Base-by-base conservation (phyloP, 108 stramenopile genomes). In the Nitzschia sp. region DNA sequence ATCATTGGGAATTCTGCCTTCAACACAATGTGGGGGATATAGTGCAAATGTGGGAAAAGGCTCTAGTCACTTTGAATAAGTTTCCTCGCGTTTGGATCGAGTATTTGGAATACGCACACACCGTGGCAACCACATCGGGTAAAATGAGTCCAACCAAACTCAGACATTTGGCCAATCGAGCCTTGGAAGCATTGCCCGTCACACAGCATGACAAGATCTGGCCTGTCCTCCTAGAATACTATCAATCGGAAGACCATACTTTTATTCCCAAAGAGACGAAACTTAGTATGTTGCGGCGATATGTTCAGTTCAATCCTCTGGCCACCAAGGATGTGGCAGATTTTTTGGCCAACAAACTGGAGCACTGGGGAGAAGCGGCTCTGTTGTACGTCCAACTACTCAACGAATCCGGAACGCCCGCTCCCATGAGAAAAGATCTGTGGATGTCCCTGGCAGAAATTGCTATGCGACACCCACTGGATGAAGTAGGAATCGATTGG, bases 361-460 rank as follows among this genome's bases (percentile, higher is more conserved):
- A 51, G 0, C 52, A 70, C 20, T 91, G 71, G 70, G 94, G 84
- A 25, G 95, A 96, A 72, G 97, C 96, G 24, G 97, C 96, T 8
- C 58, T 77, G 22, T 69, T 95, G 64, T 87, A 96, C 53, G 85
- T 93, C 34, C 76, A 93, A 70, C 74, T 97, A 39, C 57, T 92
- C 51, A 93, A 97, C 80, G 81, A 92, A 62, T 81, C 83, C 14
- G 69, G 72, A 11, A 22, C 59, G 10, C 15, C 69, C 15, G 51
- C 57, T 14, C 53, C 54, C 3, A 2, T 63, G 17, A 53, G 97
- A 82, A 93, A 97, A 72, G 91, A 96, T 37, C 51, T 97, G 67
- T 99, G 99, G 99, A 84, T 97, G 79, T 73, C 80, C 20, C 88
- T 99, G 63, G 94, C 95, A 20, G 87, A 95, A 53, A 67, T 97